Evolutionary conservation across 106 monocot genomes (phyloP).

Genomic region (Agapanthus africanus): DNA sequence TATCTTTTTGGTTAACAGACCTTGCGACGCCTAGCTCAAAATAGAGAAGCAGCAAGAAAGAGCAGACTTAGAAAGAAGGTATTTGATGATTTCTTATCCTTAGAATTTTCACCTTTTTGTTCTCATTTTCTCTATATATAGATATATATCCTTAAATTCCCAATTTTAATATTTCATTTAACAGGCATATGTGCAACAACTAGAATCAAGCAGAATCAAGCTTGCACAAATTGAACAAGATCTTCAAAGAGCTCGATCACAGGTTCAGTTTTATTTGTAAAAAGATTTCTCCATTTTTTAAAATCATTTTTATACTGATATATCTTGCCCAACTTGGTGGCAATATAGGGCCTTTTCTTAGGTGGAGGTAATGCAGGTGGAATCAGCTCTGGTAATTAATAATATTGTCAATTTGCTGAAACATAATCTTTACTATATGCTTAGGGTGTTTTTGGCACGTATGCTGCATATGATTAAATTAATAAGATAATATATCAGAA

Average conservation of each 20-base stretch:
- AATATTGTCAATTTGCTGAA: background rate
- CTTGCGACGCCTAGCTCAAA: constrained; percentile 56
- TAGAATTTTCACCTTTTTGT: background rate
- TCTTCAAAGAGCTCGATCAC: constrained; percentile 58
- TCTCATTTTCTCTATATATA: background rate
- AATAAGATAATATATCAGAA: too few species aligned
- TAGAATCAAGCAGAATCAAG: constrained; percentile 62
- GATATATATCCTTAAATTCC: background rate
- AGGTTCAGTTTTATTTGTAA: constrained; percentile 27
- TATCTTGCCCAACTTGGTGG: background rate
- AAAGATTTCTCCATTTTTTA: background rate
- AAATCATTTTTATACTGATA: background rate
- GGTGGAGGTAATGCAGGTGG: constrained; percentile 41
- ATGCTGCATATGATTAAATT: too few species aligned
- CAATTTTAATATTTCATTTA: background rate
- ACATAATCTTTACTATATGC: background rate
- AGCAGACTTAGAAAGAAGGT: constrained; percentile 82
- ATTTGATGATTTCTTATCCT: background rate
- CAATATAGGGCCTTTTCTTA: constrained; percentile 47
- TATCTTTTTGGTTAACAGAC: constrained; percentile 21
- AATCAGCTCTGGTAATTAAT: constrained; percentile 51
- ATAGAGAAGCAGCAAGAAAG: constrained; percentile 82
- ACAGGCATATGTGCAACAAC: constrained; percentile 79
- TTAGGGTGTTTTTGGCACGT: too few species aligned
- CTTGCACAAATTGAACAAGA: constrained; percentile 76